Evolutionary conservation across 345 rosid species (phyloP).

Genomic region (Citrus trifoliata): DNA sequence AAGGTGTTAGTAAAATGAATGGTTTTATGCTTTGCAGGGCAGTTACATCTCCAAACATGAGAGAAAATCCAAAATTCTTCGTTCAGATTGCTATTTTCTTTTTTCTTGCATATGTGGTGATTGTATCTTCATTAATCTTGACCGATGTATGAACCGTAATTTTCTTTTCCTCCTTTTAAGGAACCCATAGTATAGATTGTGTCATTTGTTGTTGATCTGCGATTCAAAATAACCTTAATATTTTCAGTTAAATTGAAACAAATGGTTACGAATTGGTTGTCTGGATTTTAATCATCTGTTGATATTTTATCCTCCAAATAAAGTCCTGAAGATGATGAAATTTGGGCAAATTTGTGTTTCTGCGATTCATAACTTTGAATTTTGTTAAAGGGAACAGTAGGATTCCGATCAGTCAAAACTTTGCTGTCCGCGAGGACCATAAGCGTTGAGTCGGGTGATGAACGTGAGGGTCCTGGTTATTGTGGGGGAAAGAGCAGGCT

Average conservation of each 20-base stretch:
- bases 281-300: background rate
- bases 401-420: background rate
- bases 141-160: constrained; percentile 66
- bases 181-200: background rate
- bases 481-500: too few relatives aligned
- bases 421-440: background rate
- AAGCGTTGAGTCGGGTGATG: background rate
- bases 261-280: background rate
- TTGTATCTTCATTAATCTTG: constrained; percentile 90
- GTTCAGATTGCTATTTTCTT: constrained; percentile 84
- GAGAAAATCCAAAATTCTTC: constrained; percentile 91
- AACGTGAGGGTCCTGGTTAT: fast-evolving
- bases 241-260: constrained; percentile 18
- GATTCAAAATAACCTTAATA: constrained; percentile 4
- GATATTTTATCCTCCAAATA: background rate
- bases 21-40: constrained; percentile 55
- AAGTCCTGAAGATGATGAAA: background rate
- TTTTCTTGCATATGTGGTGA: constrained; percentile 90
- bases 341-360: background rate
- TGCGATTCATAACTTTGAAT: background rate
- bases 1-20: background rate
- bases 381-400: background rate
- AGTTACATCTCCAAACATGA: constrained; percentile 97
- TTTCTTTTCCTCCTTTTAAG: background rate
- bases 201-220: constrained; percentile 3